Evolutionary conservation across 2,329 filamentous ascomycete species (phyloP).

Genomic region (Xylariaceae sp.): DNA sequence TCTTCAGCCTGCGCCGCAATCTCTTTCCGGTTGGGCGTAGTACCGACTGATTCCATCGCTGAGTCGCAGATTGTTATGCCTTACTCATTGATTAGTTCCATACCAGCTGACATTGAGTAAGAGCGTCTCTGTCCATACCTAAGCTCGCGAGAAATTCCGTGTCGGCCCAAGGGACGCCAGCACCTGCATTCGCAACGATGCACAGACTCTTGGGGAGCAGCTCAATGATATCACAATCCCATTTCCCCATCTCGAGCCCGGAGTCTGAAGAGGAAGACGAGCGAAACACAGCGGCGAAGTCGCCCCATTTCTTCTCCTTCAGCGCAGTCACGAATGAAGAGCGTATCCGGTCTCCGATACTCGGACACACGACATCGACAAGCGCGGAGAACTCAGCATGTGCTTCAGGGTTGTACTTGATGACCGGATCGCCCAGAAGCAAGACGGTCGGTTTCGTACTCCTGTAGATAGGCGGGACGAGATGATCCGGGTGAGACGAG

Average conservation of each 20-base stretch:
- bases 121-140: too few species aligned
- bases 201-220: slow-evolving; percentile 50
- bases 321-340: slow-evolving; percentile 47
- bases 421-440: too few species aligned
- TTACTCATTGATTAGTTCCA: slow-evolving; percentile 54
- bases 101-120: too few species aligned
- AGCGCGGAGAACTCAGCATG: slow-evolving; percentile 40
- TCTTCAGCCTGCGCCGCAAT: slow-evolving; percentile 42
- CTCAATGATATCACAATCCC: slow-evolving; percentile 56
- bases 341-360: slow-evolving; percentile 46
- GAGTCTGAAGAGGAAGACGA: slow-evolving; percentile 64
- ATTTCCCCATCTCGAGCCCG: slow-evolving; percentile 61
- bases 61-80: slow-evolving; percentile 50
- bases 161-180: slow-evolving; percentile 63
- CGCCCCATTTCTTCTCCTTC: slow-evolving; percentile 49
- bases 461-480: too few species aligned
- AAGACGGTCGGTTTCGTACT: too few species aligned
- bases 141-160: too few species aligned
- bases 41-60: too few species aligned
- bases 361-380: slow-evolving; percentile 51
- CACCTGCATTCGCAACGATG: slow-evolving; percentile 57
- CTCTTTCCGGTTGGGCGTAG: too few species aligned
- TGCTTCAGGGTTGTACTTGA: slow-evolving; percentile 46
- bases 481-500: too few species aligned
- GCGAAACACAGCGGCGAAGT: slow-evolving; percentile 49